phyloP scores from a whole-genome alignment of 164 flowering plant species.

The Berberis thunbergii region DNA sequence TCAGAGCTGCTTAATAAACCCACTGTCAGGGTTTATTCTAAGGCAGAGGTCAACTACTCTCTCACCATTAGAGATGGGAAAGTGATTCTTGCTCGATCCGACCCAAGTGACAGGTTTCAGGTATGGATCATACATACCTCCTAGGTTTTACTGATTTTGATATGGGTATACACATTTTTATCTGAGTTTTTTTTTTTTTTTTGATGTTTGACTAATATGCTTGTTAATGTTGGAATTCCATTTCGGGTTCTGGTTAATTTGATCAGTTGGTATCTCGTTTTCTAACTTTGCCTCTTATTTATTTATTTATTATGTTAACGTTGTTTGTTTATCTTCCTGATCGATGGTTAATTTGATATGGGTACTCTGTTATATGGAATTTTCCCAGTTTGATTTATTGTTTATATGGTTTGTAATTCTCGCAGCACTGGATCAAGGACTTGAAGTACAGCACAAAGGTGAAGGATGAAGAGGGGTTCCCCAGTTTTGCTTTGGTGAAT shows the following conservation, averaged over 20 bases:
- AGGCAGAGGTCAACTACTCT: conserved; percentile 39
- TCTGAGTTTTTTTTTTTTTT: not conserved
- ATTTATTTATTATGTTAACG: not conserved
- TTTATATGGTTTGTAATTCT: not conserved
- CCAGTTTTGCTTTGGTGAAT: conserved; percentile 59
- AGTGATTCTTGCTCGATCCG: conserved; percentile 43
- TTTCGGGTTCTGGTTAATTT: too few relatives aligned
- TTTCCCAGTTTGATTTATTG: not conserved
- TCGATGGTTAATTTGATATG: not conserved
- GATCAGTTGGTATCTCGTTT: not conserved
- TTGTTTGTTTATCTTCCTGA: not conserved
- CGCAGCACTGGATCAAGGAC: conserved; percentile 74
- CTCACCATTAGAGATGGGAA: conserved; percentile 50
- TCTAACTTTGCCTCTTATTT: not conserved
- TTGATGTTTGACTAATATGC: too few relatives aligned
- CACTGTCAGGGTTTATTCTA: conserved; percentile 36
- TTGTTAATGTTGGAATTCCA: too few relatives aligned
- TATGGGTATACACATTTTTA: not conserved
- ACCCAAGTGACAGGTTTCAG: conserved; percentile 41
- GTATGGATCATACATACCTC: conserved; percentile 10
- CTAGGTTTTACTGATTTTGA: not conserved
- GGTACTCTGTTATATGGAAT: not conserved
- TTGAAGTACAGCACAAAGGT: conserved; percentile 62
- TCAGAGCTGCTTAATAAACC: conserved; percentile 15
- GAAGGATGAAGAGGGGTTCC: conserved; percentile 63